Conservation (phyloP, 805 yeast genomes). For the Suhomyces emberorum region DNA sequence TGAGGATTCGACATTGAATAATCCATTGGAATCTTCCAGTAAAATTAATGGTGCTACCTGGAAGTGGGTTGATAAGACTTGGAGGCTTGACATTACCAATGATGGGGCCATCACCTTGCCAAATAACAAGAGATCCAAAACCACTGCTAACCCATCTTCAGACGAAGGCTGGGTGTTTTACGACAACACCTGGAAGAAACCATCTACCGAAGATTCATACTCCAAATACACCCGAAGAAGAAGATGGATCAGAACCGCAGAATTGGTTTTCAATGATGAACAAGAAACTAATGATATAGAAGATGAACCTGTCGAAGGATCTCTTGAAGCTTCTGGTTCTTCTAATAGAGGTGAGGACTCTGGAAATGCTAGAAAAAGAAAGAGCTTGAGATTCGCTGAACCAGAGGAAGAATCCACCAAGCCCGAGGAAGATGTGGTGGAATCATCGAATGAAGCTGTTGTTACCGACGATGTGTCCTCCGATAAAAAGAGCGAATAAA, state of each 20-base stretch:
- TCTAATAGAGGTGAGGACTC: constrained; percentile 5
- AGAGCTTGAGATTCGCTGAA: constrained; percentile 45
- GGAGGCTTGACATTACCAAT: constrained; percentile 87
- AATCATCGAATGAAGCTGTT: too few relatives aligned
- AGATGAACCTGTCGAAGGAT: constrained; percentile 3
- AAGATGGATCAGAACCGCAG: constrained; percentile 95
- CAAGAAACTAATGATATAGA: constrained; percentile 4
- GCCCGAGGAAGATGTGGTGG: background rate
- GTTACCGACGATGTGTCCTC: too few relatives aligned
- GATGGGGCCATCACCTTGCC: constrained; percentile 79
- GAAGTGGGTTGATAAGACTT: constrained; percentile 93
- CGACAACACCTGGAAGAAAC: constrained; percentile 93
- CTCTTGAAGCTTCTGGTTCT: constrained; percentile 3
- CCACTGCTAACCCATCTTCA: constrained; percentile 65
- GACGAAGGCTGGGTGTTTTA: constrained; percentile 87
- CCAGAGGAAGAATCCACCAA: constrained; percentile 3
- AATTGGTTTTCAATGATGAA: constrained; percentile 47
- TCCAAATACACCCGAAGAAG: constrained; percentile 91
- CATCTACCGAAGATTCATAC: constrained; percentile 82
- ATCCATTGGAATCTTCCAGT: constrained; percentile 23
- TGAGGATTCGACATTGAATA: constrained; percentile 33
- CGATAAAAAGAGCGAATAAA: too few relatives aligned
- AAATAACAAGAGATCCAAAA: constrained; percentile 50
- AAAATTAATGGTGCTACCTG: constrained; percentile 69
- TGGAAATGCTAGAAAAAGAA: constrained; percentile 25